phyloP scores from a whole-genome alignment of 495 filamentous ascomycete species.

The Letharia columbiana region DNA sequence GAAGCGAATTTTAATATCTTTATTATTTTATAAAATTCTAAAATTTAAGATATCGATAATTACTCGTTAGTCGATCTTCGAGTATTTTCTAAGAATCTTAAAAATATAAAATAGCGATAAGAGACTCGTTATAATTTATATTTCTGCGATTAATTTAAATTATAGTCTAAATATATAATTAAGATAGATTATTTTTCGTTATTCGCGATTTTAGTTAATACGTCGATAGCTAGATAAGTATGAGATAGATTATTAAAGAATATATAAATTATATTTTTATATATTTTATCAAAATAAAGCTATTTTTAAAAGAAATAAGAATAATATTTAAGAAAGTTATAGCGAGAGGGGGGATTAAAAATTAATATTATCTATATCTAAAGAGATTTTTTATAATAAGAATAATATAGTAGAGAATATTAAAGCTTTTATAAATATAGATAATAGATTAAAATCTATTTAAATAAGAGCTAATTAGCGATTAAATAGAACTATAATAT shows the following conservation, averaged over 20 bases:
- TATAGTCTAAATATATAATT: background rate
- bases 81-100: background rate
- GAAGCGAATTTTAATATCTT: background rate
- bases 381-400: background rate
- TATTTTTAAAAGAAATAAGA: background rate
- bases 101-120: background rate
- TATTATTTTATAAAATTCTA: background rate
- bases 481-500: background rate
- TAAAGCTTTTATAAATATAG: background rate
- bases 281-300: background rate
- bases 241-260: background rate
- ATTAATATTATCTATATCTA: background rate
- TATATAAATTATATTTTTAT: background rate
- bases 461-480: background rate
- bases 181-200: background rate
- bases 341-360: background rate
- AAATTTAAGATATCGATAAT: background rate
- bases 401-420: background rate
- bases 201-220: background rate
- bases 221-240: background rate
- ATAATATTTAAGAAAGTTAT: background rate
- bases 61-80: background rate
- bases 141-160: background rate
- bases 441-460: background rate
- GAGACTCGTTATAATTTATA: background rate